These are phyloP conservation scores for Colletotrichum tanaceti DNA, from an alignment of 2,329 filamentous ascomycete genomes.

Conservation along the genomic window DNA sequence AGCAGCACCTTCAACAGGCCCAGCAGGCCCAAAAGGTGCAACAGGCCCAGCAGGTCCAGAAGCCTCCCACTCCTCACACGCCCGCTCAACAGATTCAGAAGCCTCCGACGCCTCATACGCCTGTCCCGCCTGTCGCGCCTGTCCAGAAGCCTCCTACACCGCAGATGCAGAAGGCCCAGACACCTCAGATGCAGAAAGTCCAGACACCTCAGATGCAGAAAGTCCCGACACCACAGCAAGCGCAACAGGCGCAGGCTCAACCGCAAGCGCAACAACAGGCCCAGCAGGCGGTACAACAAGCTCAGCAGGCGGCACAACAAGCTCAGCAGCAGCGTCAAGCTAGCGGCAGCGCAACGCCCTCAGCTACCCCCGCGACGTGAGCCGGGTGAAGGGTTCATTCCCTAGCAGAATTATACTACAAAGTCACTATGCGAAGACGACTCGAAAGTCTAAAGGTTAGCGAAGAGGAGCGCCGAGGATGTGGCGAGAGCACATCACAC, in stretches of 20 bases:
- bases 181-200: constrained; percentile 36
- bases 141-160: constrained; percentile 6
- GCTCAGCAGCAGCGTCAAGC: constrained; percentile 48
- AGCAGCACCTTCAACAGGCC: not conserved
- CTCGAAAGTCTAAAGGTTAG: not conserved
- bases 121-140: constrained; percentile 48
- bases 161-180: constrained; percentile 15
- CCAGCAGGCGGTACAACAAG: constrained; percentile 17
- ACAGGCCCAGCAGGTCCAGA: constrained; percentile 44
- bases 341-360: constrained; percentile 56
- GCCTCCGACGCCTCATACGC: constrained; percentile 41
- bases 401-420: not conserved
- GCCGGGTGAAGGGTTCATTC: not conserved
- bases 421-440: constrained; percentile 2
- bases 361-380: constrained; percentile 39
- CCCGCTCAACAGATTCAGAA: constrained; percentile 46
- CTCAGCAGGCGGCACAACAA: constrained; percentile 29
- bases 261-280: constrained; percentile 47
- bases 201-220: constrained; percentile 13
- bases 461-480: not conserved
- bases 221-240: not conserved
- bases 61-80: constrained; percentile 43
- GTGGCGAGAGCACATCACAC: not conserved
- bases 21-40: constrained; percentile 41
- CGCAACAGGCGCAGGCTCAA: constrained; percentile 37